These are phyloP conservation scores for Barnettozyma vustinii DNA, from an alignment of 805 yeast genomes.

Conservation along the genomic window DNA sequence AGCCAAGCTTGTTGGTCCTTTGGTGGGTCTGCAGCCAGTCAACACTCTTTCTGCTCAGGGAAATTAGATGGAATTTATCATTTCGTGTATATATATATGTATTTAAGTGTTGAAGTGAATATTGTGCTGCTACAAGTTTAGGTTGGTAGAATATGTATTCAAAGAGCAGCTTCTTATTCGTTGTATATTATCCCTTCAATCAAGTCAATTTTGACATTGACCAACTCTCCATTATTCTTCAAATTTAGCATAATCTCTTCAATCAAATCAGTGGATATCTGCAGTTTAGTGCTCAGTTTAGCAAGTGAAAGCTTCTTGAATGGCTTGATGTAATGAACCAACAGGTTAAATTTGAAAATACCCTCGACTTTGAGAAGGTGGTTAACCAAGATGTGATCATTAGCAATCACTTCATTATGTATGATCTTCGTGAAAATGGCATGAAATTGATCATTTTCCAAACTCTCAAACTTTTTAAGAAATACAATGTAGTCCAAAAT, in stretches of 20 bases:
- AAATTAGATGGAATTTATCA: too few relatives aligned
- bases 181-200: slow-evolving; percentile 24
- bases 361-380: slow-evolving; percentile 18
- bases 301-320: slow-evolving; percentile 20
- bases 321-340: slow-evolving; percentile 26
- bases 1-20: slow-evolving; percentile 22
- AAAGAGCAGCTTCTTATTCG: slow-evolving; percentile 3
- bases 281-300: slow-evolving; percentile 15
- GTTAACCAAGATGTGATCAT: slow-evolving; percentile 17
- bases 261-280: slow-evolving; percentile 16
- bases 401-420: slow-evolving; percentile 3
- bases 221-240: slow-evolving; percentile 18
- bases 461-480: slow-evolving; percentile 17
- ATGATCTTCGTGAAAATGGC: slow-evolving; percentile 7
- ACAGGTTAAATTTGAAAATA: slow-evolving; percentile 16
- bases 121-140: not conserved
- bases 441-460: slow-evolving; percentile 17
- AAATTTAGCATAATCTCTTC: slow-evolving; percentile 23
- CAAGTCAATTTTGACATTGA: slow-evolving; percentile 20
- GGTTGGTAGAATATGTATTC: not conserved
- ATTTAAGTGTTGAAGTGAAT: too few relatives aligned
- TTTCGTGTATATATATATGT: not conserved
- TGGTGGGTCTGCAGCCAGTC: slow-evolving; percentile 25
- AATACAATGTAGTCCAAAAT: slow-evolving; percentile 19
- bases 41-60: slow-evolving; percentile 15